These are phyloP conservation scores for Candida coquimbonensis DNA, from an alignment of 805 yeast genomes.

Conservation along the genomic window DNA sequence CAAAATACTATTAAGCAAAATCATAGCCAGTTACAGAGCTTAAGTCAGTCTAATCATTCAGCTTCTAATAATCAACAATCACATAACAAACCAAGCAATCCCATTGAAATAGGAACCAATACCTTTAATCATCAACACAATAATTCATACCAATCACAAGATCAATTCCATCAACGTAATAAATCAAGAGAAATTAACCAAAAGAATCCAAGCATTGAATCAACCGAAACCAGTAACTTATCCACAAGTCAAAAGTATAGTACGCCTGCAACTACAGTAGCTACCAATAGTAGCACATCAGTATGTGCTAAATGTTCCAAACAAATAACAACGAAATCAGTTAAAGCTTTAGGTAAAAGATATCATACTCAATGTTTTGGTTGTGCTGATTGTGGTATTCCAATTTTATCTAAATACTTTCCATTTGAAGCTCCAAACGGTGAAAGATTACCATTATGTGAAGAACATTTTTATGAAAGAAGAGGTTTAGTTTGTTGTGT, in stretches of 20 bases:
- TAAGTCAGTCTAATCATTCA: not conserved
- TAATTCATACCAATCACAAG: not conserved
- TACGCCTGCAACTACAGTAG: conserved; percentile 9
- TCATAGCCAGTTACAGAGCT: not conserved
- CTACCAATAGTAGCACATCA: conserved; percentile 7
- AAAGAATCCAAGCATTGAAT: not conserved
- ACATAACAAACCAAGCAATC: not conserved
- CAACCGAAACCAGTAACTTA: conserved; percentile 7
- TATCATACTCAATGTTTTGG: conserved; percentile 85
- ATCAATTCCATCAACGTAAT: conserved; percentile 3
- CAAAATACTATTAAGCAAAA: not conserved
- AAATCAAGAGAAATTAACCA: conserved; percentile 7
- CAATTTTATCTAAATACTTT: conserved; percentile 82
- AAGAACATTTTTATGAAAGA: conserved; percentile 83
- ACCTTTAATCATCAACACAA: not conserved
- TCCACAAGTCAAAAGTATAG: not conserved
- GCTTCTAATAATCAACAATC: not conserved
- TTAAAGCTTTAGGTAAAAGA: conserved; percentile 72
- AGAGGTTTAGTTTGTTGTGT: conserved; percentile 79
- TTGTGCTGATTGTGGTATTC: conserved; percentile 77
- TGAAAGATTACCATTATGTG: conserved; percentile 67
- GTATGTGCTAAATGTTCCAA: conserved; percentile 45
- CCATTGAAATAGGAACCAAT: not conserved
- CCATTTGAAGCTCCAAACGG: conserved; percentile 53
- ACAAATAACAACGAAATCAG: conserved; percentile 65